phyloP scores from a whole-genome alignment of 371 early-diverging fungal genomes.

The Haplosporangium sp. region DNA sequence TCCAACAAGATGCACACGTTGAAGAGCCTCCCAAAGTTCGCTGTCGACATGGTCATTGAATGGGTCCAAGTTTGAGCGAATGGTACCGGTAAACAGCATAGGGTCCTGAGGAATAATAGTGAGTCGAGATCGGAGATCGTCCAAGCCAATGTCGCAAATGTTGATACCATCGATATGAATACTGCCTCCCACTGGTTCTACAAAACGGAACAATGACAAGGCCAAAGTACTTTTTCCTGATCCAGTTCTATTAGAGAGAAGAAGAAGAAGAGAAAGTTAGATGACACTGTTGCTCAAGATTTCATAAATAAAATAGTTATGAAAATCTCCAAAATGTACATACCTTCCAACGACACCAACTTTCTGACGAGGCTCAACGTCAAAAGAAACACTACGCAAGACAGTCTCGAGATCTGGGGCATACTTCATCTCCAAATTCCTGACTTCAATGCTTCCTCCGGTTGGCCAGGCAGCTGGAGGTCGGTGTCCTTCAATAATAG shows the following conservation, averaged over 20 bases:
- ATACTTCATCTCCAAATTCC: slow-evolving; percentile 75
- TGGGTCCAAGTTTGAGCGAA: slow-evolving; percentile 79
- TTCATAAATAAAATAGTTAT: not conserved
- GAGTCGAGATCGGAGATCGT: slow-evolving; percentile 76
- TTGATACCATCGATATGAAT: slow-evolving; percentile 85
- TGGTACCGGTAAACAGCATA: slow-evolving; percentile 65
- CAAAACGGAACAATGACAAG: slow-evolving; percentile 81
- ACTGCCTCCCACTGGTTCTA: slow-evolving; percentile 76
- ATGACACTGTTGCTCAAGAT: too few relatives aligned
- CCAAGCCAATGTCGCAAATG: slow-evolving; percentile 77
- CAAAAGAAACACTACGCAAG: slow-evolving; percentile 73
- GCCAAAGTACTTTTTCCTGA: slow-evolving; percentile 86
- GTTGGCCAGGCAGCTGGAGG: slow-evolving; percentile 85
- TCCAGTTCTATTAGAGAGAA: slow-evolving; percentile 64
- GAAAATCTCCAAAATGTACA: not conserved
- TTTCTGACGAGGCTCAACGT: slow-evolving; percentile 75
- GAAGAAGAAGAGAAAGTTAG: too few relatives aligned
- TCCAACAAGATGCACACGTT: slow-evolving; percentile 59
- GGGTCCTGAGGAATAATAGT: slow-evolving; percentile 85
- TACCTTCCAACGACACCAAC: slow-evolving; percentile 81
- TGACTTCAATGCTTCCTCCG: slow-evolving; percentile 73
- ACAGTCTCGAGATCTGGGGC: slow-evolving; percentile 74
- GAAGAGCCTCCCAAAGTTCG: slow-evolving; percentile 77
- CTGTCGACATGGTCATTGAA: slow-evolving; percentile 67
- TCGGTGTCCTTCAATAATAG: slow-evolving; percentile 59